Conservation (phyloP, 805 yeast species). For the Sugiyamaella americana region DNA sequence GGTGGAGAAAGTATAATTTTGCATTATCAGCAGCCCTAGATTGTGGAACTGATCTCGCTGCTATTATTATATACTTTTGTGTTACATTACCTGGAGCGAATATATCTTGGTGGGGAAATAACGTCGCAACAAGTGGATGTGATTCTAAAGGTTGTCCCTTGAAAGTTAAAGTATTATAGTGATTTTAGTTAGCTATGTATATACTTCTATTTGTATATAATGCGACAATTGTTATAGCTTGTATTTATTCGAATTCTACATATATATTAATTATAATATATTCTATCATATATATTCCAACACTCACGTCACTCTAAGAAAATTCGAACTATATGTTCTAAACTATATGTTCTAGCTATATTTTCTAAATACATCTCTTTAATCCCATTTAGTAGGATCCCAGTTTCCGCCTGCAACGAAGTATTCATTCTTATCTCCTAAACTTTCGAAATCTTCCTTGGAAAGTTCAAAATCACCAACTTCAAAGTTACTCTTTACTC, state of each 20-base stretch:
- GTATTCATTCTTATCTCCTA: conserved; percentile 28
- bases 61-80: conserved; percentile 46
- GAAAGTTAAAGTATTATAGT: too few species aligned
- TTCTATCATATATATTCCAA: too few species aligned
- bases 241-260: too few species aligned
- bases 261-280: too few species aligned
- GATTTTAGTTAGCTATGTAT: too few species aligned
- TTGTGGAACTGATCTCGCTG: conserved; percentile 55
- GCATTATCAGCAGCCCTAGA: conserved; percentile 57
- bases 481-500: conserved; percentile 52
- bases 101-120: conserved; percentile 8
- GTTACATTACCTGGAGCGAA: conserved; percentile 8
- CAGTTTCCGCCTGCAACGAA: conserved; percentile 28
- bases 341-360: too few species aligned
- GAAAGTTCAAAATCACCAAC: conserved; percentile 42
- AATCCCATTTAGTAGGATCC: conserved; percentile 30
- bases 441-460: conserved; percentile 24
- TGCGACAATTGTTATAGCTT: too few species aligned
- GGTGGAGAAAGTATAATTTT: conserved; percentile 66
- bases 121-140: conserved; percentile 4
- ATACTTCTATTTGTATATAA: too few species aligned
- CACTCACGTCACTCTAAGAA: too few species aligned
- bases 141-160: conserved; percentile 9
- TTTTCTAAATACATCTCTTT: too few species aligned
- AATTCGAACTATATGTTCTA: too few species aligned